These are phyloP conservation scores for Lodderomyces elongisporus DNA, from an alignment of 1,139 yeast genomes.

Conservation along the genomic window DNA sequence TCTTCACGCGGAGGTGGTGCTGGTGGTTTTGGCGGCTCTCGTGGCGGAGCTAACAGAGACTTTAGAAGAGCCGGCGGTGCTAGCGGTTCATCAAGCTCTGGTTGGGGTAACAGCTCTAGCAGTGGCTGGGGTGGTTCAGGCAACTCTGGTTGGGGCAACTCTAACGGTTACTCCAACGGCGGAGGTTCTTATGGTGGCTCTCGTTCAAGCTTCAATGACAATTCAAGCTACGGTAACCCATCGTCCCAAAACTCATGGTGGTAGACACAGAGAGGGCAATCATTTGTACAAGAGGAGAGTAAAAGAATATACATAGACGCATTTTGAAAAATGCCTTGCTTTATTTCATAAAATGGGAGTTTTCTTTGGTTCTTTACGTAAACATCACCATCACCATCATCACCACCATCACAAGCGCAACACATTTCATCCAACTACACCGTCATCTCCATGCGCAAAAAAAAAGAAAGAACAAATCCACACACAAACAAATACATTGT, in stretches of 20 bases:
- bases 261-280: constrained; percentile 25
- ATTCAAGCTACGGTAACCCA: constrained; percentile 31
- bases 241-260: constrained; percentile 36
- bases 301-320: no score
- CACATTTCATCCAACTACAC: no score
- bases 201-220: constrained; percentile 16
- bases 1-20: constrained; percentile 39
- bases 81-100: constrained; percentile 21
- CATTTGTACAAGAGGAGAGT: no score
- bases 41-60: constrained; percentile 52
- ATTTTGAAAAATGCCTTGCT: neutral
- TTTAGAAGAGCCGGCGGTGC: constrained; percentile 48
- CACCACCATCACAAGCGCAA: constrained; percentile 1
- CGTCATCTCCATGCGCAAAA: no score
- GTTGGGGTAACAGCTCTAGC: constrained; percentile 16
- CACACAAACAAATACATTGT: no score
- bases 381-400: constrained; percentile 3
- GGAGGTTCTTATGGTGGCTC: constrained; percentile 10
- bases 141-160: constrained; percentile 7
- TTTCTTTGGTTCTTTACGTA: neutral
- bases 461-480: no score
- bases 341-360: neutral
- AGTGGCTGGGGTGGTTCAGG: constrained; percentile 8
- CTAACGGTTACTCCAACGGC: constrained; percentile 8
- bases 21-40: constrained; percentile 33